Conservation (phyloP, 257 asterid genomes). For the Petunia secreta region DNA sequence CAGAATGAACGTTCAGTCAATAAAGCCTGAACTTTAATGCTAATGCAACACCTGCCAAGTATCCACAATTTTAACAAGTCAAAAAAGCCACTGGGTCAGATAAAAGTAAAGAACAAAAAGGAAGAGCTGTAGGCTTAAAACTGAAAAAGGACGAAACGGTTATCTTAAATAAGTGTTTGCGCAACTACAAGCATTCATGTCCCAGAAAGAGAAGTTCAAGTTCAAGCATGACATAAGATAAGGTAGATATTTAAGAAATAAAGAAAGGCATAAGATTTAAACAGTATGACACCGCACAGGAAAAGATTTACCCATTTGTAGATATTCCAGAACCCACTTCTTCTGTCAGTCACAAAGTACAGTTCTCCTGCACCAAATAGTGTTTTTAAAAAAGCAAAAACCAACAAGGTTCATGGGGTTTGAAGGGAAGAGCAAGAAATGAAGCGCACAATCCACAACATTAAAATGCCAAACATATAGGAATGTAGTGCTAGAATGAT, state of each 20-base stretch:
- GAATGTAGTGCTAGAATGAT: neutral
- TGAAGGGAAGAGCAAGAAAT: neutral
- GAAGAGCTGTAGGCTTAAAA: neutral
- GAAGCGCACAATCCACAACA: neutral
- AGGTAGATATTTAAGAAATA: neutral
- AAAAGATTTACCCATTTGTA: conserved; percentile 77
- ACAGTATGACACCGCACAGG: conserved; percentile 3
- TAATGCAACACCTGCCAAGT: conserved; percentile 17
- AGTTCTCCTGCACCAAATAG: conserved; percentile 70
- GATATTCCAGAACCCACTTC: conserved; percentile 94
- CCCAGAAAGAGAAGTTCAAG: conserved; percentile 3
- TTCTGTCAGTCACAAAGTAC: conserved; percentile 86
- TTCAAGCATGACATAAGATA: neutral
- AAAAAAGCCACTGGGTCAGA: conserved; percentile 7
- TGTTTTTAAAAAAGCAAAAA: conserved; percentile 23
- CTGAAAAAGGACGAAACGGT: conserved; percentile 8
- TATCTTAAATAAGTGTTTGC: neutral
- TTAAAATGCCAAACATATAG: neutral
- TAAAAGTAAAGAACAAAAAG: neutral
- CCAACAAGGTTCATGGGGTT: neutral
- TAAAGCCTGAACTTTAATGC: neutral
- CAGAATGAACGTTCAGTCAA: neutral
- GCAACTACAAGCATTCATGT: neutral
- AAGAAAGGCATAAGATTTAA: conserved; percentile 16
- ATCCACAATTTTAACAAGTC: conserved; percentile 13